These are phyloP conservation scores for Leccinum olivaceopallidum DNA, from an alignment of 768 basidiomycete species.

Conservation along the genomic window DNA sequence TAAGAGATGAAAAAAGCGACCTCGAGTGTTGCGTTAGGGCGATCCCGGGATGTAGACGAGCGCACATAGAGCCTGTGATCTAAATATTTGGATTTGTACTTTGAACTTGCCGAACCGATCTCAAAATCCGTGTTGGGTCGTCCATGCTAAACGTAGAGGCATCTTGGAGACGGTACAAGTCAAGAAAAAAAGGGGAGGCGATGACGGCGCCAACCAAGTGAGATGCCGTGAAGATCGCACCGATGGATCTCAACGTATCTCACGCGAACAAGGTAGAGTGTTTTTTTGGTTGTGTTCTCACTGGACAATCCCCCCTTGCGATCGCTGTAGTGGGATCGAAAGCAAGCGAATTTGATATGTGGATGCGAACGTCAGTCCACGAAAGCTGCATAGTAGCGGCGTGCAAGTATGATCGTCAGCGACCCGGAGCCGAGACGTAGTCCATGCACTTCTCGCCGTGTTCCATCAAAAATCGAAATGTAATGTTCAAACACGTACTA, in stretches of 20 bases:
- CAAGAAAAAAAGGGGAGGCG: neutral
- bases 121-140: neutral
- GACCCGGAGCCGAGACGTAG: constrained; percentile 31
- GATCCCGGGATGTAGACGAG: neutral
- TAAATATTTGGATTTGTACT: neutral
- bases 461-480: constrained; percentile 3
- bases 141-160: neutral
- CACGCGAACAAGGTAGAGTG: constrained; percentile 87
- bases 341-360: constrained; percentile 95
- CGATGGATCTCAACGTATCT: constrained; percentile 85
- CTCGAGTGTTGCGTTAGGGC: neutral
- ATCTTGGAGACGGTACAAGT: neutral
- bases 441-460: neutral
- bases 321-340: constrained; percentile 93
- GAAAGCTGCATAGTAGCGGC: constrained; percentile 65
- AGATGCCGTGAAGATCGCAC: constrained; percentile 90
- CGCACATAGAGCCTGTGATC: neutral
- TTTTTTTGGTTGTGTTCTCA: constrained; percentile 74
- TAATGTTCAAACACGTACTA: constrained; percentile 11
- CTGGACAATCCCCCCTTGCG: constrained; percentile 95
- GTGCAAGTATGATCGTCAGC: constrained; percentile 60
- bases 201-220: constrained; percentile 58
- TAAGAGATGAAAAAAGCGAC: neutral
- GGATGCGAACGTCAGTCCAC: constrained; percentile 76
- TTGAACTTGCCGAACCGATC: neutral